These are phyloP conservation scores for Eucalyptus globulus DNA, from an alignment of 345 rosid species.

Conservation along the genomic window DNA sequence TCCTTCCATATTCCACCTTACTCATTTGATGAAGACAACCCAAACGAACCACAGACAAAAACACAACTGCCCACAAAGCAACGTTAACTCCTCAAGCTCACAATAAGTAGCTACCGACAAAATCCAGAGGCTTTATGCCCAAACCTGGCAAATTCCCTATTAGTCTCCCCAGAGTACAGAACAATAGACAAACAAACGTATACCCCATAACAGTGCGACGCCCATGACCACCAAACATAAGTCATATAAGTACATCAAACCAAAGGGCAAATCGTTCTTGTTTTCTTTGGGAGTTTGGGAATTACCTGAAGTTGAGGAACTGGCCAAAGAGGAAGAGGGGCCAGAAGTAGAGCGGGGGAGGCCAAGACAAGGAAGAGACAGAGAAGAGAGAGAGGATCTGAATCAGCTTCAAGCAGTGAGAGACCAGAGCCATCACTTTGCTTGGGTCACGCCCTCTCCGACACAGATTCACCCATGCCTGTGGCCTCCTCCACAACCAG, in stretches of 20 bases:
- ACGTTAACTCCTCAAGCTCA: not conserved
- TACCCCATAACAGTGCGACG: not conserved
- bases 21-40: not conserved
- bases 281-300: not conserved
- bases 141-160: not conserved
- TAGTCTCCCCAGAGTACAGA: not conserved
- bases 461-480: slow-evolving; percentile 69
- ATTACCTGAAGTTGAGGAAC: slow-evolving; percentile 87
- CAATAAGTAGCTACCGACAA: not conserved
- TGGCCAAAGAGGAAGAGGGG: slow-evolving; percentile 81
- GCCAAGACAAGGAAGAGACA: slow-evolving; percentile 69
- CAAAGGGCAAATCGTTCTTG: not conserved
- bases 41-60: not conserved
- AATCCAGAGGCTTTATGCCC: not conserved
- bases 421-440: slow-evolving; percentile 57
- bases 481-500: slow-evolving; percentile 72
- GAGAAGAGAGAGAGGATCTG: slow-evolving; percentile 67
- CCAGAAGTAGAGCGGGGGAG: slow-evolving; percentile 84
- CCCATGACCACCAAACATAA: not conserved
- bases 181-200: not conserved
- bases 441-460: slow-evolving; percentile 67
- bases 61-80: not conserved
- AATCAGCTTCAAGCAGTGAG: slow-evolving; percentile 62
- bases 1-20: not conserved
- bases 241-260: not conserved